These are phyloP conservation scores for Penicillium sp. DNA, from an alignment of 2,329 filamentous ascomycete genomes.

Conservation along the genomic window DNA sequence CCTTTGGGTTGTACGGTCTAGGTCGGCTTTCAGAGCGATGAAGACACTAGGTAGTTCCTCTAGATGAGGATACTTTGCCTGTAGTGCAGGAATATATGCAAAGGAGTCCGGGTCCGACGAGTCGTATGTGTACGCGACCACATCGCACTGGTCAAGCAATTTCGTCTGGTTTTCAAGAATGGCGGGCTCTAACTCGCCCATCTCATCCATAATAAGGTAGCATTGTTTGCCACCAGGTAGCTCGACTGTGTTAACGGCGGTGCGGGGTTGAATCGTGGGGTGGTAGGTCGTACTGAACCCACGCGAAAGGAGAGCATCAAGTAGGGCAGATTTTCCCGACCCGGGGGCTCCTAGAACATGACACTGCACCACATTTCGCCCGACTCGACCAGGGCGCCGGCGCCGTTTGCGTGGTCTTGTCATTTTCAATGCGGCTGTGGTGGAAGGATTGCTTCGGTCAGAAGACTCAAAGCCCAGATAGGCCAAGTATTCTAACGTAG, in stretches of 20 bases:
- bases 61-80: slow-evolving; percentile 76
- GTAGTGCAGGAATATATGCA: slow-evolving; percentile 80
- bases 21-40: slow-evolving; percentile 89
- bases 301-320: slow-evolving; percentile 87
- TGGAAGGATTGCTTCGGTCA: slow-evolving; percentile 69
- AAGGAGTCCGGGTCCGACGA: slow-evolving; percentile 97
- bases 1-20: slow-evolving; percentile 94
- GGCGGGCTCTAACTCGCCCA: slow-evolving; percentile 92
- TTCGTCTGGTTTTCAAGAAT: slow-evolving; percentile 90
- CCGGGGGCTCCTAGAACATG: slow-evolving; percentile 85
- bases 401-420: slow-evolving; percentile 89
- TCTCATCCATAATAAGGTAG: slow-evolving; percentile 92
- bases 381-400: slow-evolving; percentile 77
- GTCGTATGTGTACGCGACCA: slow-evolving; percentile 95
- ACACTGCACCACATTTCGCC: slow-evolving; percentile 90
- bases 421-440: slow-evolving; percentile 82
- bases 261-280: slow-evolving; percentile 91
- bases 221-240: slow-evolving; percentile 94
- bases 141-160: slow-evolving; percentile 80
- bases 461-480: slow-evolving; percentile 91
- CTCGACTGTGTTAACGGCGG: slow-evolving; percentile 94
- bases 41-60: slow-evolving; percentile 91
- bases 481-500: slow-evolving; percentile 90
- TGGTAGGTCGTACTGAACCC: slow-evolving; percentile 82
- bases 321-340: slow-evolving; percentile 86